These are phyloP conservation scores for Crithidia thermophila DNA, from an alignment of 208 protist genomes.

Conservation along the genomic window DNA sequence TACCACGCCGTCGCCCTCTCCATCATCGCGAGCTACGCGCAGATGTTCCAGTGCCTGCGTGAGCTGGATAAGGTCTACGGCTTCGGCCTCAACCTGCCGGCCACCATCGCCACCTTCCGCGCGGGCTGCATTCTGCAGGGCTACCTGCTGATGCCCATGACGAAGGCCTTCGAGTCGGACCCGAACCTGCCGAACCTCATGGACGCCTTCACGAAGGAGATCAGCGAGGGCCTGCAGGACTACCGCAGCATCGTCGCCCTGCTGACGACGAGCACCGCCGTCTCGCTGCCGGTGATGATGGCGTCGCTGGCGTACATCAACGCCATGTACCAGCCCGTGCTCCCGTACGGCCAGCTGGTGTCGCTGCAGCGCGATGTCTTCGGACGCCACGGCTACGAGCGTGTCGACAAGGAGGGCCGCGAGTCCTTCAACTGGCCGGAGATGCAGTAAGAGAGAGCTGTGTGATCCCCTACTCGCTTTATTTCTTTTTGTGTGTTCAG, in stretches of 20 bases:
- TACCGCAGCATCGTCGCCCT: constrained; percentile 73
- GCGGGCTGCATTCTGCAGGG: constrained; percentile 92
- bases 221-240: constrained; percentile 56
- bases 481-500: constrained; percentile 25
- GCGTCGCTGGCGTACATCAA: constrained; percentile 86
- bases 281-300: constrained; percentile 76
- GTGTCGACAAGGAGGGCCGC: constrained; percentile 79
- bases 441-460: constrained; percentile 66
- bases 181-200: constrained; percentile 87
- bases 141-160: constrained; percentile 89
- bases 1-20: constrained; percentile 77
- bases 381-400: constrained; percentile 91
- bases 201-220: constrained; percentile 86
- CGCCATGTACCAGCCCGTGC: constrained; percentile 77
- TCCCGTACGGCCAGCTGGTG: constrained; percentile 88
- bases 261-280: constrained; percentile 52
- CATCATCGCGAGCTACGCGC: constrained; percentile 92
- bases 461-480: constrained; percentile 20
- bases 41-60: constrained; percentile 93
- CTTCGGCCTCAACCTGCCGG: constrained; percentile 88
- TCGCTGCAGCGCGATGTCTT: constrained; percentile 93
- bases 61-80: constrained; percentile 89
- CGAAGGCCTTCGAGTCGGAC: constrained; percentile 86
- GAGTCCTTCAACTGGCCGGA: constrained; percentile 84
- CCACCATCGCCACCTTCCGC: constrained; percentile 91